These are phyloP conservation scores for Phytophthora sp. DNA, from an alignment of 352 stramenopile species.

Conservation along the genomic window DNA sequence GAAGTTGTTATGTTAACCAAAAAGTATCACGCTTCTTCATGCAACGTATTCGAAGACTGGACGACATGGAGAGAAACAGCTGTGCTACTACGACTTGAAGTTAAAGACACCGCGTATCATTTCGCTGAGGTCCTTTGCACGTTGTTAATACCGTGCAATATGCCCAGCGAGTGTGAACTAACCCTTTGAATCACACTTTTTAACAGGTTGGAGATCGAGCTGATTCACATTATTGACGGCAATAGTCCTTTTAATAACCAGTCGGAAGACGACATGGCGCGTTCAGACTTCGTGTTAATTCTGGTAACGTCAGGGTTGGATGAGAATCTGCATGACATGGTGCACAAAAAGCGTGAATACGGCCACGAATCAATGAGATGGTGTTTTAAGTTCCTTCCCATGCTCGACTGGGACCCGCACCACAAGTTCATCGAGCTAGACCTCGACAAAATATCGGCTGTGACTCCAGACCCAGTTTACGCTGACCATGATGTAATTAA, in stretches of 20 bases:
- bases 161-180: no score
- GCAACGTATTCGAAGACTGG: no score
- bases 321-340: conserved; percentile 65
- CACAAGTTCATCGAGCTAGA: conserved; percentile 47
- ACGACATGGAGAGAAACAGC: conserved; percentile 44
- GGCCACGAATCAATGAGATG: conserved; percentile 44
- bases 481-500: neutral
- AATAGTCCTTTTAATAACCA: conserved; percentile 55
- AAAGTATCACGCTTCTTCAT: no score
- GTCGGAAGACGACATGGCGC: conserved; percentile 29
- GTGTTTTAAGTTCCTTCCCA: conserved; percentile 43
- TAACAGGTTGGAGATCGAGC: conserved; percentile 53
- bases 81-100: conserved; percentile 71
- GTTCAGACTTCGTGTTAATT: conserved; percentile 58
- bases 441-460: conserved; percentile 48
- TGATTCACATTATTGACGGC: conserved; percentile 52
- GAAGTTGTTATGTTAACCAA: no score
- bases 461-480: conserved; percentile 19
- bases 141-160: no score
- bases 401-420: conserved; percentile 45
- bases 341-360: conserved; percentile 64
- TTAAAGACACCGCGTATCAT: conserved; percentile 56
- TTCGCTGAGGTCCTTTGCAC: conserved; percentile 46
- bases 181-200: neutral
- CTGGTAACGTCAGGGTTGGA: conserved; percentile 65